A percentile compares a stretch with the other conserved stretches of the same genome.
Conservation (phyloP, 2,329 filamentous ascomycete genomes). For the Hirsutella minnesotensis region DNA sequence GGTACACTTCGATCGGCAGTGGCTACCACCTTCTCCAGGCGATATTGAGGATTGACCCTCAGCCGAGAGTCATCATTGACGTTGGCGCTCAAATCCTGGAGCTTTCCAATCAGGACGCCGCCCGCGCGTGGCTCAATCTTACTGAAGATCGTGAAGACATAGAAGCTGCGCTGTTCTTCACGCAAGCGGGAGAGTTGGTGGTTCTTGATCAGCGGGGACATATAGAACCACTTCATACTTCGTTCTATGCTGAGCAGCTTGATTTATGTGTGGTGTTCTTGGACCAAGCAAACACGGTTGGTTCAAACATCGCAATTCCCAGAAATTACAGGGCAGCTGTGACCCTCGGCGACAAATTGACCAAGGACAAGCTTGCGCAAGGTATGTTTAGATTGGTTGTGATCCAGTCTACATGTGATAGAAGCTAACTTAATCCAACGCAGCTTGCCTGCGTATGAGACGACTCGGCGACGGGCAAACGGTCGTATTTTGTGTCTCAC, state of each 20-base stretch:
- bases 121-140: slow-evolving; percentile 35
- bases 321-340: slow-evolving; percentile 47
- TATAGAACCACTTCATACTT: slow-evolving; percentile 39
- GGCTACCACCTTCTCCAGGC: slow-evolving; percentile 28
- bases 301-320: slow-evolving; percentile 54
- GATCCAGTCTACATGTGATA: too few relatives aligned
- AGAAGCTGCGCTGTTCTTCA: slow-evolving; percentile 39
- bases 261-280: slow-evolving; percentile 53
- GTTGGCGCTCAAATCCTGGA: slow-evolving; percentile 61
- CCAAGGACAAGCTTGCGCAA: slow-evolving; percentile 58
- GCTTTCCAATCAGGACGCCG: slow-evolving; percentile 41
- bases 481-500: slow-evolving; percentile 44
- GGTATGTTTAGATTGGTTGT: slow-evolving; percentile 18
- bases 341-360: slow-evolving; percentile 50
- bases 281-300: slow-evolving; percentile 58
- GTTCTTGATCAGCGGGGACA: slow-evolving; percentile 36
- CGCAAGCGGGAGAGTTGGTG: slow-evolving; percentile 37
- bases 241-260: slow-evolving; percentile 43
- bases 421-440: too few relatives aligned
- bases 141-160: background rate
- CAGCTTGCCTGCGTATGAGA: slow-evolving; percentile 55
- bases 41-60: slow-evolving; percentile 23
- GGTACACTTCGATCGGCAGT: background rate
- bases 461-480: slow-evolving; percentile 54
- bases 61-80: slow-evolving; percentile 51